A percentile compares a stretch with the other conserved stretches of the same genome.
Evolutionary conservation across 371 early-diverging fungal species (phyloP).

Genomic region (Circinella umbellata): DNA sequence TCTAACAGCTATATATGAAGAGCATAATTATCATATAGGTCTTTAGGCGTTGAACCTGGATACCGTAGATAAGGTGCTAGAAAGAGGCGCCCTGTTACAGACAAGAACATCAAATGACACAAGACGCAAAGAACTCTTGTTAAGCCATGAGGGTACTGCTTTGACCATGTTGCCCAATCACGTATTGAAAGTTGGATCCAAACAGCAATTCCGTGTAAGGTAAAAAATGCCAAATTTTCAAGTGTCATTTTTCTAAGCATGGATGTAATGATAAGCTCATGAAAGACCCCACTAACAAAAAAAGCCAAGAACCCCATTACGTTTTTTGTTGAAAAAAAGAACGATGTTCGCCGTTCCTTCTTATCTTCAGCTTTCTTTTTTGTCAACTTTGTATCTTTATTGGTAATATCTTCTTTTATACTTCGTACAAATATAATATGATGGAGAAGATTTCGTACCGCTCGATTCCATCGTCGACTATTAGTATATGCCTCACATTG

Average conservation of each 20-base stretch:
- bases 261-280: constrained; percentile 43
- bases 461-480: constrained; percentile 45
- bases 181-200: background rate
- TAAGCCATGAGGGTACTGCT: constrained; percentile 16
- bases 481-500: background rate
- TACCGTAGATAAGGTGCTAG: constrained; percentile 39
- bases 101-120: constrained; percentile 27
- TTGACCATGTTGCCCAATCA: constrained; percentile 11
- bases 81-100: constrained; percentile 43
- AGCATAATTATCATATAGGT: too few relatives aligned
- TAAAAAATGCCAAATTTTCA: constrained; percentile 40
- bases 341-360: background rate
- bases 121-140: constrained; percentile 16
- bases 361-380: background rate
- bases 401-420: background rate
- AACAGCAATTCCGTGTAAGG: constrained; percentile 33
- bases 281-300: constrained; percentile 40
- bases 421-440: constrained; percentile 19
- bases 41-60: background rate
- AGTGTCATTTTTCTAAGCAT: constrained; percentile 38
- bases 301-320: constrained; percentile 32
- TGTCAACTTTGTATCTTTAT: background rate
- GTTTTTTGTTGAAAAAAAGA: background rate
- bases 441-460: constrained; percentile 38
- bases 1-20: too few relatives aligned